Conservation (phyloP, 305 asterid species). For the Fraxinus greggii region DNA sequence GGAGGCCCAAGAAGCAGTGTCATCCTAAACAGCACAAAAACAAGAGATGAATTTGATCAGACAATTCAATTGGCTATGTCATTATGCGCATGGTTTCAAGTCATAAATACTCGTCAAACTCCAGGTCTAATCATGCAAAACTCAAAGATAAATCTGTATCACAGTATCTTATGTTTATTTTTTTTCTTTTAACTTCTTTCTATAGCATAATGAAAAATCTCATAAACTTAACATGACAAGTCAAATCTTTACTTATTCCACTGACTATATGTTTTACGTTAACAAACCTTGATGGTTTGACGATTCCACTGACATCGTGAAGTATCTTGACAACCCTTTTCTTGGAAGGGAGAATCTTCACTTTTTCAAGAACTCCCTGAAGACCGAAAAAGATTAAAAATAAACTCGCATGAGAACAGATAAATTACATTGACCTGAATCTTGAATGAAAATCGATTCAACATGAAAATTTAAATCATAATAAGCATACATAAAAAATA, state of each 20-base stretch:
- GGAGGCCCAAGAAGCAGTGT: constrained; percentile 98
- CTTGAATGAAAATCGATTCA: not conserved
- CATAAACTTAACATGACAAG: not conserved
- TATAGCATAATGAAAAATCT: not conserved
- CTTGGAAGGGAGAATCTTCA: constrained; percentile 76
- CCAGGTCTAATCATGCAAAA: not conserved
- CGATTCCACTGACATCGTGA: constrained; percentile 61
- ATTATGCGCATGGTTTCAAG: not conserved
- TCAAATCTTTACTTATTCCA: not conserved
- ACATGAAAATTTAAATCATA: not conserved
- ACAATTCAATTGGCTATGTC: not conserved
- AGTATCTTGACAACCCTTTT: constrained; percentile 69
- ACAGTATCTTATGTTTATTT: not conserved
- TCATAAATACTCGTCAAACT: not conserved
- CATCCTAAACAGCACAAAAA: constrained; percentile 48
- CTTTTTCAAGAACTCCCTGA: constrained; percentile 63
- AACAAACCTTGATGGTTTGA: constrained; percentile 84
- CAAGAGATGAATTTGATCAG: not conserved
- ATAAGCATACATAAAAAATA: not conserved
- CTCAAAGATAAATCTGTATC: not conserved
- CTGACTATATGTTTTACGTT: not conserved
- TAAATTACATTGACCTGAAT: not conserved
- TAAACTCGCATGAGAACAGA: not conserved
- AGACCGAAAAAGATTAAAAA: not conserved
- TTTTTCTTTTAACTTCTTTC: not conserved